These are phyloP conservation scores for Eucalyptus sideroxylon DNA, from an alignment of 345 rosid species.

Conservation along the genomic window DNA sequence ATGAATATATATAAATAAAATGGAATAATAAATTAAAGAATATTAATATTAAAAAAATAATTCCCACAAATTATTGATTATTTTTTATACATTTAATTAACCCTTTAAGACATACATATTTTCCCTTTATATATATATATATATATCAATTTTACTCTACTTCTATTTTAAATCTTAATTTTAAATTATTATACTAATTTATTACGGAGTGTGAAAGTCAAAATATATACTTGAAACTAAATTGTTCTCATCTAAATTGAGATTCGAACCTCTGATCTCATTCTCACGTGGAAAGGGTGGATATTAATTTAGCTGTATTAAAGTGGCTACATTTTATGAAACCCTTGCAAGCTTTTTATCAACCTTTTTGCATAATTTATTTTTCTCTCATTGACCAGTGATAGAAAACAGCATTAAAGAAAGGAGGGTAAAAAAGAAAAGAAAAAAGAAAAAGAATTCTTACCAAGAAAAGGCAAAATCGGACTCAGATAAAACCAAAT, in stretches of 20 bases:
- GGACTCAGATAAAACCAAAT: background rate
- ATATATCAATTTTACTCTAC: too few species aligned
- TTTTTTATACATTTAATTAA: too few species aligned
- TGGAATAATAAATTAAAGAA: background rate
- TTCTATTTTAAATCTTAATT: too few species aligned
- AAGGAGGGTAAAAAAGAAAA: background rate
- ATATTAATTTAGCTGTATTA: too few species aligned
- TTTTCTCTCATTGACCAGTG: background rate
- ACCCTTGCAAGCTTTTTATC: background rate
- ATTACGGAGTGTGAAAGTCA: fast-evolving
- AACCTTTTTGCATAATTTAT: background rate
- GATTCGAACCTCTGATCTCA: fast-evolving
- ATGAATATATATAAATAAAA: too few species aligned
- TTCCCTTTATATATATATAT: too few species aligned
- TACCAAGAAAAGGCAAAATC: background rate
- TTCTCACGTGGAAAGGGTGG: too few species aligned
- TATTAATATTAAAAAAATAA: too few species aligned
- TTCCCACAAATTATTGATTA: background rate
- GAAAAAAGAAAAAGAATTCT: background rate
- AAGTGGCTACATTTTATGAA: background rate
- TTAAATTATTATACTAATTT: fast-evolving
- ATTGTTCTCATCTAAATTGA: fast-evolving
- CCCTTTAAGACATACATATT: background rate
- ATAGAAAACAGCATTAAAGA: background rate
- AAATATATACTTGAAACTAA: too few species aligned